phyloP scores from a whole-genome alignment of 2,329 filamentous ascomycete genomes.

The Trichoderma koningii region DNA sequence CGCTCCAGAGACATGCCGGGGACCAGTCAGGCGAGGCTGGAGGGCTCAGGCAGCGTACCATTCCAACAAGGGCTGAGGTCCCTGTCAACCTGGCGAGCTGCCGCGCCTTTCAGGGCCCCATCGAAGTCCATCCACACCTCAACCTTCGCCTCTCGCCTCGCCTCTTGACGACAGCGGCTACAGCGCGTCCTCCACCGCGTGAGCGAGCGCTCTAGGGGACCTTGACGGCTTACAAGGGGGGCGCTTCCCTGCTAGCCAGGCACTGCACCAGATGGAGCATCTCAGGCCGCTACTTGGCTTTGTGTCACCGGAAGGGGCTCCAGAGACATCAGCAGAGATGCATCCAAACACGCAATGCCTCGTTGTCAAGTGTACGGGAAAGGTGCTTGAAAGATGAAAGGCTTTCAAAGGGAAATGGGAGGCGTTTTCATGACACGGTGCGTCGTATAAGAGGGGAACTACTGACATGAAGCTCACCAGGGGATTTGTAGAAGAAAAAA shows the following conservation, averaged over 20 bases:
- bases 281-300: neutral
- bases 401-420: no score
- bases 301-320: neutral
- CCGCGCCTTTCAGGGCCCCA: no score
- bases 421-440: no score
- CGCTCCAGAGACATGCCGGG: neutral
- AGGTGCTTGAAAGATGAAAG: no score
- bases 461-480: no score
- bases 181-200: neutral
- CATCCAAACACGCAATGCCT: neutral
- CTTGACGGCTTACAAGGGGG: slow-evolving; percentile 8
- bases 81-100: no score
- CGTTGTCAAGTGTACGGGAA: no score
- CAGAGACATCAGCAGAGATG: neutral
- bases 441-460: no score
- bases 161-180: neutral
- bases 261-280: slow-evolving; percentile 15
- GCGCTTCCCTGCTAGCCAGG: slow-evolving; percentile 3
- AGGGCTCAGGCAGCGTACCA: no score
- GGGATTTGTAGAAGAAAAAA: no score
- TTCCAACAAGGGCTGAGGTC: neutral
- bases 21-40: neutral
- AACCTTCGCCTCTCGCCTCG: neutral
- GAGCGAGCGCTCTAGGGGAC: neutral
- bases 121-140: neutral